Conservation (phyloP, 1,284 basidiomycete genomes). For the Ceratobasidium sp. region DNA sequence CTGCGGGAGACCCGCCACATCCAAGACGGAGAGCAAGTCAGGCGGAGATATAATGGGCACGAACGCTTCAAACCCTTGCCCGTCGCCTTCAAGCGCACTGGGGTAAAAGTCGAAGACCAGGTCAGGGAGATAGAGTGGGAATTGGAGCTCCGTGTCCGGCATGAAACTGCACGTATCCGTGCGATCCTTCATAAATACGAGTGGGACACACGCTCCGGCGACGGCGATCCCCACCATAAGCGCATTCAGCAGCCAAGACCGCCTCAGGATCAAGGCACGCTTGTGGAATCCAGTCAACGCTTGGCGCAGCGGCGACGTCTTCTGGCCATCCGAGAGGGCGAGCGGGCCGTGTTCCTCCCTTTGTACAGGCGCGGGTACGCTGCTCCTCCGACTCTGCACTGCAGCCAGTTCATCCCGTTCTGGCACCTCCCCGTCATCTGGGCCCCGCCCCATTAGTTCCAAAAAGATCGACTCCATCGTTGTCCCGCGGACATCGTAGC, state of each 20-base stretch:
- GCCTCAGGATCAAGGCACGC: conserved; percentile 69
- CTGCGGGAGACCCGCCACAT: conserved; percentile 48
- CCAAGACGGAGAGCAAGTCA: conserved; percentile 59
- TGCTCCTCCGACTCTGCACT: conserved; percentile 21
- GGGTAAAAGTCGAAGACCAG: conserved; percentile 53
- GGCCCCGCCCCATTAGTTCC: conserved; percentile 67
- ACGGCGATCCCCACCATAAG: conserved; percentile 71
- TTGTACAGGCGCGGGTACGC: not conserved
- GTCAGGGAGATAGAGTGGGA: conserved; percentile 64
- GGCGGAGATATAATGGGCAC: conserved; percentile 60
- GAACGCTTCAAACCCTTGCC: conserved; percentile 11
- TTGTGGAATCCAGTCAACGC: conserved; percentile 79
- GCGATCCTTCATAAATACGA: conserved; percentile 68
- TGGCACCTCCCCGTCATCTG: conserved; percentile 49
- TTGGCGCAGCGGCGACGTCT: conserved; percentile 65
- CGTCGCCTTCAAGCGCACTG: conserved; percentile 22
- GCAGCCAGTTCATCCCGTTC: conserved; percentile 48
- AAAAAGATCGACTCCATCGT: conserved; percentile 86
- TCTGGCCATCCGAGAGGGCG: conserved; percentile 63
- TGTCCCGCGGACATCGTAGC: conserved; percentile 75
- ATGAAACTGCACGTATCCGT: conserved; percentile 61
- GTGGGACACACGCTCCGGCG: conserved; percentile 70
- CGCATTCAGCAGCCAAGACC: conserved; percentile 74
- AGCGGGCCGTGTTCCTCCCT: conserved; percentile 51
- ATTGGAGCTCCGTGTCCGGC: conserved; percentile 54